Conservation (phyloP, 306 rosid species). For the Phaseolus lunatus region DNA sequence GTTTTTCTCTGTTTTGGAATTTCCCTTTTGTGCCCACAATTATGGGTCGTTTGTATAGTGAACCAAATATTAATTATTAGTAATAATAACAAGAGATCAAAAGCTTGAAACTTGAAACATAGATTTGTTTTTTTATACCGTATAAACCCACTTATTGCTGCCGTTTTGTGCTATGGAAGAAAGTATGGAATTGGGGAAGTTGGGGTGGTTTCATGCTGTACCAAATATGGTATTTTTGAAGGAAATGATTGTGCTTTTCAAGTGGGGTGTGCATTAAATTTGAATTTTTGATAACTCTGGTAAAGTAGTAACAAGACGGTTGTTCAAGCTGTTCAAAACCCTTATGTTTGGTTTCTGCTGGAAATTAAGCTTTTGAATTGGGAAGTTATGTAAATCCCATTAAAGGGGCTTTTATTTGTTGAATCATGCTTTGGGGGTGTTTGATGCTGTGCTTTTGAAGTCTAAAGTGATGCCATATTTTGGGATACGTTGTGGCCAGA, state of each 20-base stretch:
- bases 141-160: not conserved
- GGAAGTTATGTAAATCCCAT: conserved; percentile 10
- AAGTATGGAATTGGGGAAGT: conserved; percentile 21
- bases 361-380: not conserved
- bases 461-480: not conserved
- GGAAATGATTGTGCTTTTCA: not conserved
- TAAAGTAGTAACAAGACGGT: conserved; percentile 14
- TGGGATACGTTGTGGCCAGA: not conserved
- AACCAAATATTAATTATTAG: not conserved
- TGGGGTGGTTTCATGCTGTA: not conserved
- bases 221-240: not conserved
- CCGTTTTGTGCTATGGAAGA: conserved; percentile 1
- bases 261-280: conserved; percentile 14
- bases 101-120: not conserved
- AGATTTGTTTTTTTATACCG: not conserved
- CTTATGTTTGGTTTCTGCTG: conserved; percentile 21
- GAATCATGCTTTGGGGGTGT: conserved; percentile 4
- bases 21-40: conserved; percentile 3
- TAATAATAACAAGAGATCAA: not conserved
- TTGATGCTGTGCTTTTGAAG: conserved; percentile 1
- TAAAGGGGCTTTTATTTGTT: not conserved
- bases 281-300: conserved; percentile 8
- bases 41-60: not conserved
- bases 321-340: not conserved
- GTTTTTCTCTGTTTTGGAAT: not conserved